Base-by-base conservation (phyloP, 108 stramenopile species). In the Cyclotella choctawhatcheeana region DNA sequence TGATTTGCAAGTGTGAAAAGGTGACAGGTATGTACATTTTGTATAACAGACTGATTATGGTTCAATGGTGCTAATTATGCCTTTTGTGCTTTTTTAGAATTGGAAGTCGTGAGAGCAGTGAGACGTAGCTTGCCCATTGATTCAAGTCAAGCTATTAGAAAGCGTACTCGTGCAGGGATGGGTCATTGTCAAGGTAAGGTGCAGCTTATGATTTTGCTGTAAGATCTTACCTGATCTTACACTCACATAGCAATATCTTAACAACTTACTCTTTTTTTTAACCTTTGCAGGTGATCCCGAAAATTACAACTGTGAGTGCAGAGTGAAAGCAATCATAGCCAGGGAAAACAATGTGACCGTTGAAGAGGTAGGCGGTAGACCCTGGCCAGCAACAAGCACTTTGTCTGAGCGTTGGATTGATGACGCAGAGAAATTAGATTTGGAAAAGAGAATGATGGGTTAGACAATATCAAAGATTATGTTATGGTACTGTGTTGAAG, bases 1-100 rank as follows among this genome's bases (percentile, higher is more conserved):
- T 89, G 3, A 64, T 92, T 54, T 92, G 91, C 76, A 92, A 89
- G 55, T 89, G 91, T 66, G 88, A 92, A 67, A 88, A 88, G 67
- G 91, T 92, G 17, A 92, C 88, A 58, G 67, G 67, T 69, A 56
- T 5, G 55, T 18, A 52, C 27, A 31, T 67, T 34, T 5, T 22
- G 3, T 40, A 2, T 0, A 44, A 43, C 0, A 32, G 13, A 3
- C 29, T 58, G 56, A 31, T 2, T 43, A 40, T n/a, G n/a, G n/a
- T n/a, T n/a, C 5, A 22, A 16, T 61, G 40, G n/a, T 16, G n/a
- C 60, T n/a, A 37, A 51, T 5, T 34, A 13, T 61, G 8, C 13
- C 40, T 45, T 26, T 22, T 22, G 29, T 43, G 16, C 26, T 22
- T 24, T 34, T 10, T 35, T 29, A 31, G 90, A 91, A 66, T 33